Evolutionary conservation across 768 basidiomycete species (phyloP), one percentile per base, ranked within the genome.

Genomic region (Boletus edulis): DNA sequence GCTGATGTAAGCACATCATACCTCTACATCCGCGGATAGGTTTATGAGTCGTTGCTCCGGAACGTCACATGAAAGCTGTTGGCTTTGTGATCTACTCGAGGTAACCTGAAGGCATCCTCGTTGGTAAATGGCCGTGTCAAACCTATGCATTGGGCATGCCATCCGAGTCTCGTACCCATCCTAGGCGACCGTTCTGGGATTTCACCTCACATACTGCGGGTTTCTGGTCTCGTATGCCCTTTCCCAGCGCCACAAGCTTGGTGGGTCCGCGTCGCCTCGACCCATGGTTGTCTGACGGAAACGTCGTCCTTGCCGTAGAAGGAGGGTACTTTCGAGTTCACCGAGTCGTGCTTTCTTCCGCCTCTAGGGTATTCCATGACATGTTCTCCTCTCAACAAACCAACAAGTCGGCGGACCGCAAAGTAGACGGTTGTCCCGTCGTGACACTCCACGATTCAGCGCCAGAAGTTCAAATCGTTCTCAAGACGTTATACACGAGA

Each of bases 41-140:
- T n/a, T n/a, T n/a, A n/a, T 22, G 22, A 20, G 42, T 53, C 13
- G 40, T 37, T 38, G 7, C 39, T 42, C 27, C 8, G 29, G 17
- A 17, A 40, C 17, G 44, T 54, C 50, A 54, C 56, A 65, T 56
- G 63, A 46, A 63, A 42, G 39, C 50, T 35, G 27, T 48, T 39
- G 32, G 42, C 38, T 49, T 37, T 51, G 45, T 66, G 51, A 66
- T 31, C n/a, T 54, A 42, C 48, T 53, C 61, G 50, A 60, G 58
- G 54, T 50, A 45, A 55, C 63, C 63, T 62, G 63, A 41, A 64
- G 63, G 63, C 51, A 51, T 66, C 64, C 64, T 65, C 64, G 48
- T 65, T 65, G 61, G 43, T 52, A 37, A 40, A 64, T 66, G 61
- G 64, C 64, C 54, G 64, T 65, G 61, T 58, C 34, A 63, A 62